Evolutionary conservation across 2,329 filamentous ascomycete species (phyloP).

Genomic region (Pestalotiopsis sp.): DNA sequence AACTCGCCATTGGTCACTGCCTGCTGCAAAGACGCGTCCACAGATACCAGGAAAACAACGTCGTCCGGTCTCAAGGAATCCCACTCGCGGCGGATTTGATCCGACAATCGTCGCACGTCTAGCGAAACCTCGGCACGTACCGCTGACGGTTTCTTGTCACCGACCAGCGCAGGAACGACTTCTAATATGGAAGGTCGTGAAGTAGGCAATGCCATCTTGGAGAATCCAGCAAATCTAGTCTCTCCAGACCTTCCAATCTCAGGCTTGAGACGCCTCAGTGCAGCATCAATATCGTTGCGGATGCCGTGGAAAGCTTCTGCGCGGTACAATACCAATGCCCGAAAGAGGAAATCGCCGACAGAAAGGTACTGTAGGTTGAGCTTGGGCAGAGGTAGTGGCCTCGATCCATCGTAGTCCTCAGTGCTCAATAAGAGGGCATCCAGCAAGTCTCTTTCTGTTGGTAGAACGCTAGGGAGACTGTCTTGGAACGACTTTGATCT

Average conservation of each 20-base stretch:
- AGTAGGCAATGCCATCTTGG: conserved; percentile 89
- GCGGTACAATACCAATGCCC: conserved; percentile 85
- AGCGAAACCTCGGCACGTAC: conserved; percentile 86
- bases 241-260: conserved; percentile 65
- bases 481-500: conserved; percentile 83
- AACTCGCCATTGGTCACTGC: conserved; percentile 56
- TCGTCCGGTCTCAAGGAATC: conserved; percentile 85
- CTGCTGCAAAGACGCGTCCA: conserved; percentile 64
- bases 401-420: conserved; percentile 84
- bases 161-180: conserved; percentile 80
- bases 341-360: conserved; percentile 95
- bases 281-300: conserved; percentile 84
- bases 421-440: conserved; percentile 78
- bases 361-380: conserved; percentile 95
- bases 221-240: conserved; percentile 78
- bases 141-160: conserved; percentile 78
- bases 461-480: conserved; percentile 71
- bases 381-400: conserved; percentile 88
- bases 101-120: conserved; percentile 78
- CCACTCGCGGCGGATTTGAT: conserved; percentile 83
- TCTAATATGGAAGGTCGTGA: conserved; percentile 85
- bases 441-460: conserved; percentile 82
- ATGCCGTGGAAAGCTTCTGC: conserved; percentile 94
- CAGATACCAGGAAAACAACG: conserved; percentile 82
- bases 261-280: conserved; percentile 78